phyloP scores from a whole-genome alignment of 306 rosid genomes.

The Vigna angularis region DNA sequence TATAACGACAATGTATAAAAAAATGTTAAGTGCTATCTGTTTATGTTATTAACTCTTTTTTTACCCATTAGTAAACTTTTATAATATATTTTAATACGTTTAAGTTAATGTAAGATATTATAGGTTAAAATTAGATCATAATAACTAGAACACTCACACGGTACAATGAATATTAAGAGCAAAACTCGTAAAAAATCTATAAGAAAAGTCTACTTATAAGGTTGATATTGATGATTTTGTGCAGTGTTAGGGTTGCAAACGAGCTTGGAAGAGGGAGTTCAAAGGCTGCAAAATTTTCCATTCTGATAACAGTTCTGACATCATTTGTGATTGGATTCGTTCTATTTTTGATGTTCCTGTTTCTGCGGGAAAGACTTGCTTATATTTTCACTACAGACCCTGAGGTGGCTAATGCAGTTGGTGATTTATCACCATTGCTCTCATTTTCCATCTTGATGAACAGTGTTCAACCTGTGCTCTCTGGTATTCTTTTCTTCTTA shows the following conservation, averaged over 20 bases:
- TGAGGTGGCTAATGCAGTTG: conserved; percentile 56
- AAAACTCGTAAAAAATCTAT: too few relatives aligned
- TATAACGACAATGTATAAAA: too few relatives aligned
- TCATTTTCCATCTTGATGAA: conserved; percentile 62
- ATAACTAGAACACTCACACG: too few relatives aligned
- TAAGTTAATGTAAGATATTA: too few relatives aligned
- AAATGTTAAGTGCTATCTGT: too few relatives aligned
- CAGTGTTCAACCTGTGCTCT: conserved; percentile 70
- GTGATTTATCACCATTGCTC: conserved; percentile 57
- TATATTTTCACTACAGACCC: conserved; percentile 57
- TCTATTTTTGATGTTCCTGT: conserved; percentile 53
- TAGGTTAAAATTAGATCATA: too few relatives aligned
- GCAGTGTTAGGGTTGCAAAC: conserved; percentile 65
- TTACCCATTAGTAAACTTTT: too few relatives aligned
- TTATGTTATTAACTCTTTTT: too few relatives aligned
- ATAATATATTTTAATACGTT: too few relatives aligned
- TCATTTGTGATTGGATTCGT: conserved; percentile 54
- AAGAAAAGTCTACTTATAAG: too few relatives aligned
- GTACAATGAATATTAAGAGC: too few relatives aligned
- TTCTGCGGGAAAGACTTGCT: conserved; percentile 51
- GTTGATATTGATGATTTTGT: background rate
- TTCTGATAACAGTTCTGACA: conserved; percentile 47
- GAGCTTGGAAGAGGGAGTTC: conserved; percentile 71
- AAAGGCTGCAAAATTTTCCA: conserved; percentile 59
- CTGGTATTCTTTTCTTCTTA: conserved; percentile 36